These are phyloP conservation scores for Ceratobasidium sp. DNA, from an alignment of 1,284 basidiomycete species.

Conservation along the genomic window DNA sequence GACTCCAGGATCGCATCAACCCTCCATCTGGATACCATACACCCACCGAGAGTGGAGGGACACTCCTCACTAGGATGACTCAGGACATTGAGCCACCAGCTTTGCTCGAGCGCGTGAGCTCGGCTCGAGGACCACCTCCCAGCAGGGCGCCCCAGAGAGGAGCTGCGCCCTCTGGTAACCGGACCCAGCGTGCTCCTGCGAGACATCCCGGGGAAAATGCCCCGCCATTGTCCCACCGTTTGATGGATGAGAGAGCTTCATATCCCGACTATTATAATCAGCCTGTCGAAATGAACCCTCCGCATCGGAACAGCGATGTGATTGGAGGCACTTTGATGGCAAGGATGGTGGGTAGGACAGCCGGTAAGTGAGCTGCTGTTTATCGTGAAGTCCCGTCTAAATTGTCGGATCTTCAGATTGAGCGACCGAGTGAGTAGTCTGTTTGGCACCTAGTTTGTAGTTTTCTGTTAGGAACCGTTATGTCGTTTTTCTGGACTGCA, in stretches of 20 bases:
- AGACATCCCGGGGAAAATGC: not conserved
- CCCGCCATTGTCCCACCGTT: not conserved
- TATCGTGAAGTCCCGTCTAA: not conserved
- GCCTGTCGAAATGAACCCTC: not conserved
- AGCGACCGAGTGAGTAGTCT: conserved; percentile 1
- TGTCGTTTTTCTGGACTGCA: too few relatives aligned
- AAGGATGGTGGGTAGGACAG: conserved; percentile 8
- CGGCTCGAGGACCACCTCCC: not conserved
- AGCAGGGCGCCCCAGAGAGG: not conserved
- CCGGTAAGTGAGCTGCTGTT: not conserved
- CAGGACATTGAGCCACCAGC: not conserved
- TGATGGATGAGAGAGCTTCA: not conserved
- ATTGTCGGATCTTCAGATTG: not conserved
- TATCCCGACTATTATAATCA: not conserved
- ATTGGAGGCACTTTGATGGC: conserved; percentile 9
- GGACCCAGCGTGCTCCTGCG: not conserved
- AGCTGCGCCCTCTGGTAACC: not conserved
- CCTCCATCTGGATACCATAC: not conserved
- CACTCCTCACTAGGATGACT: not conserved
- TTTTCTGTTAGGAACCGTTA: too few relatives aligned
- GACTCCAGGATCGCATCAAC: not conserved
- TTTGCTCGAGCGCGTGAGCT: not conserved
- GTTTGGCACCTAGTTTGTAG: not conserved
- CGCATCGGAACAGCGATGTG: not conserved
- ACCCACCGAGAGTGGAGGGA: not conserved